Conservation (phyloP, 2,329 filamentous ascomycete species). For the Pseudogymnoascus sp. region DNA sequence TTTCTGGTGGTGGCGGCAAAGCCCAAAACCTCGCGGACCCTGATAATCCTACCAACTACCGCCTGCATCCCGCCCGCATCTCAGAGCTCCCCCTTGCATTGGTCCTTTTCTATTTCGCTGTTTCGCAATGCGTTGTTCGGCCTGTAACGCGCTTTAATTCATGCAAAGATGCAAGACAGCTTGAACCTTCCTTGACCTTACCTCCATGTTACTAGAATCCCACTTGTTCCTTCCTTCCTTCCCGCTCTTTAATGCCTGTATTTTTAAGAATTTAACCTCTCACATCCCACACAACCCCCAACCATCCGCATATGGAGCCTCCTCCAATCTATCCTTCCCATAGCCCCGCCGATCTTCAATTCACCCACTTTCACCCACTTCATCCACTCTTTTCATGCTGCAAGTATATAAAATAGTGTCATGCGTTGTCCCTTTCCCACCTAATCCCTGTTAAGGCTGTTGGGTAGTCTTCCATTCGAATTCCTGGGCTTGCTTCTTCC, state of each 20-base stretch:
- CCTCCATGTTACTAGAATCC: not conserved
- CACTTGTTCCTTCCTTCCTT: not conserved
- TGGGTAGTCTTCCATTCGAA: not conserved
- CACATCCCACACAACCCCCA: not conserved
- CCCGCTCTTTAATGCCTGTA: not conserved
- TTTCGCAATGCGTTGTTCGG: conserved; percentile 1
- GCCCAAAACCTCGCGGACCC: not conserved
- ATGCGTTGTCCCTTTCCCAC: not conserved
- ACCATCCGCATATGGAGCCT: conserved; percentile 4
- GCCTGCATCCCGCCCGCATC: too few relatives aligned
- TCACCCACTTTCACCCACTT: conserved; percentile 1
- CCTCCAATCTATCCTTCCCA: conserved; percentile 1
- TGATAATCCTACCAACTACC: not conserved
- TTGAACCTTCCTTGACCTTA: not conserved
- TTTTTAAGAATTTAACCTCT: not conserved
- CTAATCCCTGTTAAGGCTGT: conserved; percentile 6
- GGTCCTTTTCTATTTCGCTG: not conserved
- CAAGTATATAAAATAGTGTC: conserved; percentile 6
- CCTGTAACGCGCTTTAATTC: conserved; percentile 1
- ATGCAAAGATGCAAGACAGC: not conserved
- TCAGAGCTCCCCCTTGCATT: not conserved
- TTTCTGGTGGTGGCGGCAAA: not conserved
- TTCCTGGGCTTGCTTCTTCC: not conserved
- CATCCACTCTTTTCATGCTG: conserved; percentile 6
- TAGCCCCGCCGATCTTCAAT: not conserved